Base-by-base conservation (phyloP, 176 grass and related monocot genomes). In the Aechmea fasciata region DNA sequence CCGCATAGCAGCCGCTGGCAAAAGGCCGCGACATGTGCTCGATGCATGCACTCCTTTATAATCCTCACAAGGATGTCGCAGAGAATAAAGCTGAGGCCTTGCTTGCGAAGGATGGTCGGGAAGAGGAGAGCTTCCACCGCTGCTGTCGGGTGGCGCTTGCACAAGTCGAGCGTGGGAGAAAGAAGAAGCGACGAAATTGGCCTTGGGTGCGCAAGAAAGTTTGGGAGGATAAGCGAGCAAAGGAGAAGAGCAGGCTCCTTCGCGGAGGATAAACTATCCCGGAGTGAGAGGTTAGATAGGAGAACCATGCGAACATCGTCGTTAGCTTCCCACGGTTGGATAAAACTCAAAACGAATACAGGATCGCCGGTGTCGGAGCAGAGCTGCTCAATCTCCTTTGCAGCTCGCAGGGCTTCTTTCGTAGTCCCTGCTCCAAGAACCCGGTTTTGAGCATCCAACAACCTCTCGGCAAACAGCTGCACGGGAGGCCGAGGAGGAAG, bases 21-120 rank as follows among this genome's bases (percentile, higher is more conserved):
- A 61, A 87, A 91, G 55, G 89, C 81, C 7, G 88, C 79, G 68
- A 85, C 81, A 54, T 96, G 88, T 52, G 87, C 69, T 1, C 79
- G 86, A 57, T 96, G 83, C 88, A 96, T 78, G 66, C 88, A 92
- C 28, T 96, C 83, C 76, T 83, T 89, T 24, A 91, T 70, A 59
- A 96, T 76, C 26, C 65, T 76, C 48, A 76, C 75, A 51, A 92
- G 69, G 57, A 85, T 66, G 61, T 96, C 86, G 47, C 85, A 89
- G 54, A 85, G 83, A 48, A 71, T 61, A 70, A 61, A 69, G 71
- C 83, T 92, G 33, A 96, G 47, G 15, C 83, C 92, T 33, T 76
- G 72, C 33, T 78, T 87, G 51, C 78, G 78, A 78, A 92, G 73
- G 53, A 86, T 80, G 61, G 89, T 80, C 0, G 92, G 88, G n/a